Percentiles rank a stretch among this genome's conserved stretches.
phyloP scores from a whole-genome alignment of 2,329 filamentous ascomycete genomes.

The Talaromyces sp. region DNA sequence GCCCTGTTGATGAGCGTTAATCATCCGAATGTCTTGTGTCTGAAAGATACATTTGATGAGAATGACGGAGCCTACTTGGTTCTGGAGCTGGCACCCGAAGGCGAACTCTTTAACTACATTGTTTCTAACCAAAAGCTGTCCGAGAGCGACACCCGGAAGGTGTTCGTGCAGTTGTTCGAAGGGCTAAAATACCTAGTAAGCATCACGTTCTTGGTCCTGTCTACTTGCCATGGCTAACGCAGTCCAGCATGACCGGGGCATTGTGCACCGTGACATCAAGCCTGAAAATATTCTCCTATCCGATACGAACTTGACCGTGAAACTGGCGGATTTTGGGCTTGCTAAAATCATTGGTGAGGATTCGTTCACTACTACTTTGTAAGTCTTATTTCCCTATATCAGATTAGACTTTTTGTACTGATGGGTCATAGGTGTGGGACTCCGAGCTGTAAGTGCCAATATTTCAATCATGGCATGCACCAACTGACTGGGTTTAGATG shows the following conservation, averaged over 20 bases:
- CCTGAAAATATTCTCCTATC: conserved; percentile 91
- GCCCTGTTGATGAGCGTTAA: conserved; percentile 95
- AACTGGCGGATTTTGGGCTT: conserved; percentile 92
- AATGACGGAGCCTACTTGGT: conserved; percentile 85
- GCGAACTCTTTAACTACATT: conserved; percentile 94
- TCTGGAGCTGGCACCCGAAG: conserved; percentile 82
- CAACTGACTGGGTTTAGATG: conserved; percentile 48
- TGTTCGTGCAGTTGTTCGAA: conserved; percentile 88
- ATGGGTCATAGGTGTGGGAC: conserved; percentile 63
- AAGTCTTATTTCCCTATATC: conserved; percentile 20
- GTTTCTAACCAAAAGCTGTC: conserved; percentile 83
- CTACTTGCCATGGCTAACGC: conserved; percentile 11
- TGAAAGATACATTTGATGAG: conserved; percentile 95
- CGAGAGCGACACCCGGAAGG: conserved; percentile 75
- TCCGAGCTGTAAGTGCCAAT: conserved; percentile 64
- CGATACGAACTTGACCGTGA: conserved; percentile 79
- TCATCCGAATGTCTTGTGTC: conserved; percentile 84
- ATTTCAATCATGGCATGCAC: neutral
- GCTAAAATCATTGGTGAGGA: conserved; percentile 99
- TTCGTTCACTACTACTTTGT: conserved; percentile 93
- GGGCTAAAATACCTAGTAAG: conserved; percentile 91
- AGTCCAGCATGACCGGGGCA: conserved; percentile 83
- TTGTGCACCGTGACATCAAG: conserved; percentile 97
- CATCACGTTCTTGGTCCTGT: conserved; percentile 9
- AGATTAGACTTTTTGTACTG: conserved; percentile 18